phyloP scores from a whole-genome alignment of 805 yeast genomes.

The Kodamaea lidongshanica region DNA sequence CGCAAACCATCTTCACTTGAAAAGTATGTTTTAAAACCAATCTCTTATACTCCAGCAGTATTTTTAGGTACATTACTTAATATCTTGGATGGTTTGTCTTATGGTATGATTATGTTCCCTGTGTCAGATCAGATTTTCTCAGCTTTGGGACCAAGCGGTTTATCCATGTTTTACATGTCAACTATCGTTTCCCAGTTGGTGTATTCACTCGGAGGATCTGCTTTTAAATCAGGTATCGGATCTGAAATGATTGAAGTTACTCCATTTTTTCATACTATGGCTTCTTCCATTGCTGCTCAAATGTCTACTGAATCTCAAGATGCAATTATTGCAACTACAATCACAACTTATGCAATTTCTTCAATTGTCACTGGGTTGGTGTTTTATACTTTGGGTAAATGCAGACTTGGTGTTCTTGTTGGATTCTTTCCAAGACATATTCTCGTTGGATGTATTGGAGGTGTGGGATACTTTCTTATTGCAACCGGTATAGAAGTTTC shows the following conservation, averaged over 20 bases:
- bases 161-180: constrained; percentile 90
- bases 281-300: constrained; percentile 54
- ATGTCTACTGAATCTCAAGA: constrained; percentile 41
- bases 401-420: constrained; percentile 76
- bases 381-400: constrained; percentile 70
- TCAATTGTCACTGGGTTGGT: constrained; percentile 82
- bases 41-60: constrained; percentile 66
- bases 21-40: constrained; percentile 28
- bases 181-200: constrained; percentile 86
- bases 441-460: constrained; percentile 95
- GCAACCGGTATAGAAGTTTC: constrained; percentile 90
- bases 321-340: constrained; percentile 74
- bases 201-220: constrained; percentile 85
- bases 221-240: constrained; percentile 86
- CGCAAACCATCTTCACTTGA: constrained; percentile 4
- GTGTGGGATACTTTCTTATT: constrained; percentile 89
- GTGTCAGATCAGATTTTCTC: constrained; percentile 74
- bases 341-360: constrained; percentile 76
- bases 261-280: constrained; percentile 96
- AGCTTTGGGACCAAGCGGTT: constrained; percentile 77
- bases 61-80: constrained; percentile 78
- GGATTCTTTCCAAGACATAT: constrained; percentile 97
- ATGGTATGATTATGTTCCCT: constrained; percentile 97
- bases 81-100: constrained; percentile 86
- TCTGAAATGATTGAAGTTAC: constrained; percentile 99